Evolutionary conservation across 1,284 basidiomycete species (phyloP).

Genomic region (Schizophyllum amplum): DNA sequence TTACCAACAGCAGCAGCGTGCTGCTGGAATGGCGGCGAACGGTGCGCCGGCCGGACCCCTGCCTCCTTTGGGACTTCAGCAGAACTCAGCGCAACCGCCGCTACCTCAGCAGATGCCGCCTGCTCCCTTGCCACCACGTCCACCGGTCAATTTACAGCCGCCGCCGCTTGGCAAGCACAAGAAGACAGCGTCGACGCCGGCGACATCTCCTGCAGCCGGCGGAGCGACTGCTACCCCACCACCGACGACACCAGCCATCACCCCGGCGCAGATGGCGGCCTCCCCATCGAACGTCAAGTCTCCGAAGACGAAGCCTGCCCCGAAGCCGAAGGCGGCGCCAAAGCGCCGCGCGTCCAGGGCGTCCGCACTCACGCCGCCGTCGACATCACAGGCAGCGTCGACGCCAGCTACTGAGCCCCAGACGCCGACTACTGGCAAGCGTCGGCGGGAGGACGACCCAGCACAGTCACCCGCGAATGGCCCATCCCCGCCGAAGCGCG

Average conservation of each 20-base stretch:
- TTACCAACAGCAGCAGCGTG: conserved; percentile 14
- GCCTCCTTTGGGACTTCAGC: conserved; percentile 11
- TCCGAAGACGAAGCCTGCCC: conserved; percentile 37
- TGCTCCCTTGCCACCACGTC: conserved; percentile 15
- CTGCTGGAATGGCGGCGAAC: conserved; percentile 16
- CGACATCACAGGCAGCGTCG: conserved; percentile 20
- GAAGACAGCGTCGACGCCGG: conserved; percentile 13
- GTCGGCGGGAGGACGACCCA: conserved; percentile 52
- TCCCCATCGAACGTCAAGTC: conserved; percentile 47
- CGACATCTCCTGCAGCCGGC: conserved; percentile 17
- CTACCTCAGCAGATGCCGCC: conserved; percentile 12
- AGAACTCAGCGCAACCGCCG: conserved; percentile 6
- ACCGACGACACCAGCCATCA: conserved; percentile 35
- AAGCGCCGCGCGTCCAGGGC: conserved; percentile 32
- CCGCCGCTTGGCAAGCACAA: conserved; percentile 24
- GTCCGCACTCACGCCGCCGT: conserved; percentile 20
- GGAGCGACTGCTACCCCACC: conserved; percentile 22
- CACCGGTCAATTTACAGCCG: conserved; percentile 21
- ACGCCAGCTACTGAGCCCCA: conserved; percentile 26
- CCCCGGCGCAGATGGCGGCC: conserved; percentile 42
- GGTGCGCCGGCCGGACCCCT: conserved; percentile 17
- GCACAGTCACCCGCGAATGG: conserved; percentile 29
- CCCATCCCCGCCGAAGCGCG: conserved; percentile 61
- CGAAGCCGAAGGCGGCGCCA: conserved; percentile 33
- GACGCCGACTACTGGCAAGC: conserved; percentile 34